Conservation (phyloP, 345 rosid genomes). For the Euphorbia pulcherrima region DNA sequence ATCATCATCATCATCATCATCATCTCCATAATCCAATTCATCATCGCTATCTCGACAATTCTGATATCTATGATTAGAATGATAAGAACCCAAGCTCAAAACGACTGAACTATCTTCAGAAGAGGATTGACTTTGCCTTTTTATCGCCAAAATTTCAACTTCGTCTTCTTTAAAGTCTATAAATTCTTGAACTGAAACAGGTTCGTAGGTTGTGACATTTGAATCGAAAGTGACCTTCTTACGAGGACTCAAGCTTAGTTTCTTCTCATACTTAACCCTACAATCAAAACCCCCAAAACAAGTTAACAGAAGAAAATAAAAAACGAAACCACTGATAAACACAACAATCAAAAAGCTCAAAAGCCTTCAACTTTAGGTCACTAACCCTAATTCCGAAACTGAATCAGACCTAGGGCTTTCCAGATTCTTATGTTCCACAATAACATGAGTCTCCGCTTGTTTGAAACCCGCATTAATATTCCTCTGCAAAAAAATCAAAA, state of each 20-base stretch:
- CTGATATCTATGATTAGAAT: constrained; percentile 47
- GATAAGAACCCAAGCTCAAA: constrained; percentile 51
- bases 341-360: no score
- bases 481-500: constrained; percentile 30
- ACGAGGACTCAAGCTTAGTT: constrained; percentile 32
- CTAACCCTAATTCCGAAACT: constrained; percentile 41
- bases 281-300: constrained; percentile 14
- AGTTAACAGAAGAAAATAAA: no score
- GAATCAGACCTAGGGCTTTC: constrained; percentile 24
- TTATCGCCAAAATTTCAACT: constrained; percentile 19
- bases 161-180: constrained; percentile 29
- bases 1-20: constrained; percentile 1
- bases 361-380: neutral
- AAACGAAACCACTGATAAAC: neutral
- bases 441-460: constrained; percentile 29
- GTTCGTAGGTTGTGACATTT: constrained; percentile 61
- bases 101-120: constrained; percentile 44
- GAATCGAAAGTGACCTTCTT: constrained; percentile 83
- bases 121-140: constrained; percentile 38
- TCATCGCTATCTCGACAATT: constrained; percentile 36
- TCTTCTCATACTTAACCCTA: constrained; percentile 48
- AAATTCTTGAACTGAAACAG: constrained; percentile 40
- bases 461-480: constrained; percentile 19
- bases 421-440: constrained; percentile 25
- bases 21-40: constrained; percentile 30